Conservation (phyloP, 306 rosid species). For the Lathyrus tuberosus region DNA sequence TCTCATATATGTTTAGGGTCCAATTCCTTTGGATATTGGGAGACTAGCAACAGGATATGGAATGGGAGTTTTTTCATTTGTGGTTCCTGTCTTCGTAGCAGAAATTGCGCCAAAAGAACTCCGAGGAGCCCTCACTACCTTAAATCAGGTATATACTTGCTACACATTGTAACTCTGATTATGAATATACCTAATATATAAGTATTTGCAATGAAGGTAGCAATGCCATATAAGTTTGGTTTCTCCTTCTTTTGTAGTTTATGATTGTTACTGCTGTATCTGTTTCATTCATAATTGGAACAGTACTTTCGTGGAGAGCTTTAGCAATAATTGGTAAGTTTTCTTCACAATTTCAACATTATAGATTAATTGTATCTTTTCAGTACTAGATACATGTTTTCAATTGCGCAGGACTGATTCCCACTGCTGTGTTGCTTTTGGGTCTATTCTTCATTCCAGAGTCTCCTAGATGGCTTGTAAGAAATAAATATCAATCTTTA, state of each 20-base stretch:
- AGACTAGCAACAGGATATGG: constrained; percentile 96
- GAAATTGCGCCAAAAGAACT: constrained; percentile 93
- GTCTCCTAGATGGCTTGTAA: constrained; percentile 99
- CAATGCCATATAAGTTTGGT: constrained; percentile 4
- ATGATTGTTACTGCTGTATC: constrained; percentile 79
- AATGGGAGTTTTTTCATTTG: constrained; percentile 93
- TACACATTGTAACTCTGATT: background rate
- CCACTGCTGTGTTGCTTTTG: constrained; percentile 66
- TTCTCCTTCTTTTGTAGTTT: constrained; percentile 51
- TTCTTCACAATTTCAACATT: too few relatives aligned
- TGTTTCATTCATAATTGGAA: constrained; percentile 74
- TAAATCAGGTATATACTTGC: constrained; percentile 67
- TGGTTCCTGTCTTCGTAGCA: constrained; percentile 88
- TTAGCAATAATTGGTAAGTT: constrained; percentile 69
- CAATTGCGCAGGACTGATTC: constrained; percentile 80
- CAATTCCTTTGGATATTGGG: constrained; percentile 74
- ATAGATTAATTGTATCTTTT: too few relatives aligned
- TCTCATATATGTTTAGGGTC: constrained; percentile 46
- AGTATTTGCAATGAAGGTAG: background rate
- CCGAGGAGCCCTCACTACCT: constrained; percentile 78
- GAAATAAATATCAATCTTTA: constrained; percentile 23
- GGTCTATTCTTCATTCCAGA: constrained; percentile 93
- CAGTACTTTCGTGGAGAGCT: constrained; percentile 72
- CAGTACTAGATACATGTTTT: constrained; percentile 38
- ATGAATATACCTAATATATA: background rate